Evolutionary conservation across 352 stramenopile species (phyloP), one percentile per base, ranked within the genome.

Genomic region (Blastocystis sp.): DNA sequence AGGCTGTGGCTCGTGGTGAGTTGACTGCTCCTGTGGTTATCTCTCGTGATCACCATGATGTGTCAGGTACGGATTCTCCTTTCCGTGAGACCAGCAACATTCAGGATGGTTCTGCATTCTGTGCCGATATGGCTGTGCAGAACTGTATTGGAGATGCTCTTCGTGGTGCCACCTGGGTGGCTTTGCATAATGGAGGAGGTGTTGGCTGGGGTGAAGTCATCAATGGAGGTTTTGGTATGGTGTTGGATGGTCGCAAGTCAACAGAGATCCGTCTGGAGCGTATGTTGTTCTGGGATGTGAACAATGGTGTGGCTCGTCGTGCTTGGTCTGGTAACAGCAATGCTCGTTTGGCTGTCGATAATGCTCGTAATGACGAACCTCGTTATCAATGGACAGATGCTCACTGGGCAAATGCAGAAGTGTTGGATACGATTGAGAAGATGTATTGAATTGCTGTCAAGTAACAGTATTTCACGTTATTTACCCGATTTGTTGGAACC

Each of bases 11-110:
- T 0, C 81, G 78, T 5, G 93, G 93, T 2, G 91, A 93, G 63
- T 71, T 95, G 66, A 92, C 89, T 5, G 91, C 88, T 11, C 91
- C 92, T 0, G 91, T 95, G 37, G 93, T 95, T 59, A 89, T 95
- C 52, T 93, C 91, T 66, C 90, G 93, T 24, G 93, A 95, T 88
- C 93, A 95, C 89, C 93, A 95, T 89, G 93, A 95, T 88, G 92
- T 95, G 29, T 93, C 90, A 57, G 93, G 92, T 65, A 95, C 93
- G 27, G 93, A 95, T 90, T 93, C 90, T 12, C 93, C 93, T 56
- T 95, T 93, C 92, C 91, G 93, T 57, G 93, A 95, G 90, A 95
- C 93, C 0, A 94, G 91, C 39, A 95, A 95, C 89, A 92, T 95
- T 46, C 90, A 91, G 66, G 93, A 95, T 65, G 92, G 92, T 46